Evolutionary conservation across 306 rosid genomes (phyloP).

Genomic region (Dalbergia cochinchinensis): DNA sequence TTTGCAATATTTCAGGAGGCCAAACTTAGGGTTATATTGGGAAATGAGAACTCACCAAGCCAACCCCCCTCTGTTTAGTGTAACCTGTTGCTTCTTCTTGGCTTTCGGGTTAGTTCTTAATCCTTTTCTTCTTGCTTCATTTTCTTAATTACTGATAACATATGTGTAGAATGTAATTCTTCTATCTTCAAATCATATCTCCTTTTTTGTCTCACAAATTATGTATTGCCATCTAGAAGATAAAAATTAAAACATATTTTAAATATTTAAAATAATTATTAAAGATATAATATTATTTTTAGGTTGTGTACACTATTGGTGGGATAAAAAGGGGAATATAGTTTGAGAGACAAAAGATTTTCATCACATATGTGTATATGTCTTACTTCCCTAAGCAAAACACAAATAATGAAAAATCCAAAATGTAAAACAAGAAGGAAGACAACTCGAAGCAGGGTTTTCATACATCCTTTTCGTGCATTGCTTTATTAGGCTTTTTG

Average conservation of each 20-base stretch:
- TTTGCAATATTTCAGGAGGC: constrained; percentile 51
- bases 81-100: constrained; percentile 36
- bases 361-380: neutral
- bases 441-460: constrained; percentile 1
- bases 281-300: no score
- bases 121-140: constrained; percentile 15
- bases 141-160: neutral
- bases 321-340: no score
- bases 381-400: neutral
- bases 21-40: constrained; percentile 25
- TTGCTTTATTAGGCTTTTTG: neutral
- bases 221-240: no score
- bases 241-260: no score
- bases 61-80: constrained; percentile 13
- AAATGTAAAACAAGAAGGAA: neutral
- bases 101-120: constrained; percentile 55
- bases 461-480: neutral
- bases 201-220: no score
- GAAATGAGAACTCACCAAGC: constrained; percentile 36
- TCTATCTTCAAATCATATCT: no score
- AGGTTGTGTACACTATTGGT: no score
- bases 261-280: no score
- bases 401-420: neutral
- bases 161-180: no score
- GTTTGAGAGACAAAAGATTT: no score